Evolutionary conservation across 495 filamentous ascomycete genomes (phyloP), one percentile per base, ranked within the genome.

Genomic region (Annulohypoxylon bovei): DNA sequence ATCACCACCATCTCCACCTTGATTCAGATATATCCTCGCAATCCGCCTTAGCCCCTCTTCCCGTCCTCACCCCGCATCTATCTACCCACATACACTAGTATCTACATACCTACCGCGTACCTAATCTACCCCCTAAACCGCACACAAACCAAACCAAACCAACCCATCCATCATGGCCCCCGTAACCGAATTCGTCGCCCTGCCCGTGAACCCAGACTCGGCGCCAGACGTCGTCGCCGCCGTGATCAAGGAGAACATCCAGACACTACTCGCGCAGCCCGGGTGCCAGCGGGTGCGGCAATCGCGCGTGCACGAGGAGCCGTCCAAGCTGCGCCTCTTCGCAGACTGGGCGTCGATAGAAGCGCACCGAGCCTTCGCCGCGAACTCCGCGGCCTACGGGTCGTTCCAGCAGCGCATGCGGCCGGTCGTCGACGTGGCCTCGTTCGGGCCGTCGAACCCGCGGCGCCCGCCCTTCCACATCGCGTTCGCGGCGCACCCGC

Each of bases 91-190:
- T 32, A 32, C 14, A 42, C n/a, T 42, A 12, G 37, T 42, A 42
- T 4, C 37, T 16, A 42, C 37, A 4, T 49, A 27, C 22, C 46
- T 12, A 20, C 46, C 46, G n/a, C n/a, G n/a, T 49, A 54, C 23
- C 14, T 20, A 25, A 25, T 3, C 8, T 7, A 37, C 33, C 9
- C 11, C 37, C 18, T 14, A 20, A 53, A 2, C 28, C 12, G 8
- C 14, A 9, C 8, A 37, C n/a, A n/a, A 39, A 23, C n/a, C 12
- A 57, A 22, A 11, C 0, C 4, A 52, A 60, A 53, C 4, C 1
- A 16, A 25, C n/a, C n/a, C n/a, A n/a, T n/a, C n/a, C n/a, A 58
- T 52, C 61, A 75, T 75, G 72, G 57, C 68, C 0, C 60, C 72
- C 65, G 57, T 75, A 50, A 75, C 72, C 18, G 72, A 75, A 56